Evolutionary conservation across 495 filamentous ascomycete species (phyloP).

Genomic region (Xylaria venustula): DNA sequence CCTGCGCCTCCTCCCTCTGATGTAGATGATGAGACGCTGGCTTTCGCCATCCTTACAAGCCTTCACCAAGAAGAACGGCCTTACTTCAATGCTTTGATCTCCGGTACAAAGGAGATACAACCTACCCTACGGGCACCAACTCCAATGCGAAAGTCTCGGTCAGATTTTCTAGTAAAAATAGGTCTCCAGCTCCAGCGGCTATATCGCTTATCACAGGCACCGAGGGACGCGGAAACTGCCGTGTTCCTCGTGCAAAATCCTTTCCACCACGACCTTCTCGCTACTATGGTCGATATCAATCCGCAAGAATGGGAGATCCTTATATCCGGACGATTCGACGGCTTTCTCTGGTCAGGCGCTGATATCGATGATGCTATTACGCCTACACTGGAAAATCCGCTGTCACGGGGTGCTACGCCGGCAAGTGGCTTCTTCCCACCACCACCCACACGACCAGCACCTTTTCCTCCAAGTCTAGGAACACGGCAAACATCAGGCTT

Average conservation of each 20-base stretch:
- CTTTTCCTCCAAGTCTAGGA: slow-evolving; percentile 28
- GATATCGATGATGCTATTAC: slow-evolving; percentile 56
- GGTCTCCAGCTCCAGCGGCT: slow-evolving; percentile 77
- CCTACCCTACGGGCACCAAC: slow-evolving; percentile 56
- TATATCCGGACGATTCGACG: slow-evolving; percentile 92
- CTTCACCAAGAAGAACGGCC: slow-evolving; percentile 72
- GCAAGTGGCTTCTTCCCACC: slow-evolving; percentile 45
- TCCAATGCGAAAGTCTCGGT: slow-evolving; percentile 54
- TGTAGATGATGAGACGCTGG: slow-evolving; percentile 87
- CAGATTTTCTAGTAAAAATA: slow-evolving; percentile 68
- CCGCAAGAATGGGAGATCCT: slow-evolving; percentile 94
- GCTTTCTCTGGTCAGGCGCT: slow-evolving; percentile 93
- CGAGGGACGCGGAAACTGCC: slow-evolving; percentile 80
- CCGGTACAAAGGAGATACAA: slow-evolving; percentile 61
- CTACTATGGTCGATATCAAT: slow-evolving; percentile 82
- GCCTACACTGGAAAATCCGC: slow-evolving; percentile 36
- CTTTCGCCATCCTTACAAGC: slow-evolving; percentile 89
- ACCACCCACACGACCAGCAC: slow-evolving; percentile 28
- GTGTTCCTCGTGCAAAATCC: slow-evolving; percentile 88
- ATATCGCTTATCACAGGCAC: slow-evolving; percentile 68
- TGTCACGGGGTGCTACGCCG: slow-evolving; percentile 56
- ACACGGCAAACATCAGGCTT: slow-evolving; percentile 26
- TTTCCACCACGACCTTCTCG: slow-evolving; percentile 76
- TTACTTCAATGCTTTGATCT: slow-evolving; percentile 73
- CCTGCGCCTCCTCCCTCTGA: slow-evolving; percentile 74